Evolutionary conservation across 176 grass and related monocot species (phyloP), one percentile per base, ranked within the genome.

Genomic region (Cenchrus americanus): DNA sequence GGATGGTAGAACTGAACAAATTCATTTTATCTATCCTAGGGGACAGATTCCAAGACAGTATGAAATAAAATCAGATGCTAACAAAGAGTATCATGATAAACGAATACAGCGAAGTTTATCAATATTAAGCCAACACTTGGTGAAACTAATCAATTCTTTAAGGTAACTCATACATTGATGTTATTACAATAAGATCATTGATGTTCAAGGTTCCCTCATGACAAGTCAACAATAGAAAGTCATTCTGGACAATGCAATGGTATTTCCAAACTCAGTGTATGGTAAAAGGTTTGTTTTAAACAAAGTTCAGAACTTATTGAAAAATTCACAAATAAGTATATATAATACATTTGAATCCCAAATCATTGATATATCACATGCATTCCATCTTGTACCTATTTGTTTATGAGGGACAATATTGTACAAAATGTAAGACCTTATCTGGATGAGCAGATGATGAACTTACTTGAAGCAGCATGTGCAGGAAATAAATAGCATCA

Each of bases 381-480:
- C 11, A 48, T 74, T 84, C 50, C 52, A 81, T 81, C 9, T 81
- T 69, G 64, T 54, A 53, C 48, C 9, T 8, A 84, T 14, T 48
- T 19, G 5, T 52, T 43, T 68, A 67, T 9, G 23, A 75, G 8
- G 1, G n/a, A 43, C 22, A 57, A 48, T 37, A 51, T 51, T 62
- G 12, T 41, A 58, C 14, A 88, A 83, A 83, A 83, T 78, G 42
- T 52, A 73, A 81, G 40, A 18, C 37, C 14, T 55, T 71, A 44
- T 71, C 19, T 77, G 52, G 34, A 90, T 24, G 11, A 86, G 57
- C 23, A 70, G 57, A 69, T 50, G 18, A 62, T 14, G 34, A 30
- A 69, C 74, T 92, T 88, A 95, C 96, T 91, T 98, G 96, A 91
- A 98, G 96, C 88, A 98, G 80, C 89, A 98, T 98, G 77, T 98